Evolutionary conservation across 257 asterid species (phyloP).

Genomic region (Salvia miltiorrhiza): DNA sequence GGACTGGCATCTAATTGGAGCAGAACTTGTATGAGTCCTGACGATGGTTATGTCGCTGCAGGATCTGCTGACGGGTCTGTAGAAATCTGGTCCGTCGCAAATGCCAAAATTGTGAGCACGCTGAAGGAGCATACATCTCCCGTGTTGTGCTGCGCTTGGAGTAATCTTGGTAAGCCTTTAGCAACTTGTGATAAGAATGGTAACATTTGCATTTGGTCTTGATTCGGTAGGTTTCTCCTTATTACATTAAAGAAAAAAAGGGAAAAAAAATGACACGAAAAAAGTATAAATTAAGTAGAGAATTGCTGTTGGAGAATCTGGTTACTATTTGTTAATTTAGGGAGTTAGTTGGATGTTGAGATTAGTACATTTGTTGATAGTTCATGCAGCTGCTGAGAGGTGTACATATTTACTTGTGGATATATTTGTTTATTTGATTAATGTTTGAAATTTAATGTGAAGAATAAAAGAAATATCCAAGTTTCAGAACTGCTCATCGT

Average conservation of each 20-base stretch:
- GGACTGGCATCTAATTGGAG: constrained; percentile 93
- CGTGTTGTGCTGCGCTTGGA: constrained; percentile 82
- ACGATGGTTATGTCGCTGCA: constrained; percentile 79
- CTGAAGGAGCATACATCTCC: constrained; percentile 76
- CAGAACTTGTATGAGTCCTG: constrained; percentile 84
- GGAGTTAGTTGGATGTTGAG: constrained; percentile 16
- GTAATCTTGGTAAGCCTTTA: constrained; percentile 71
- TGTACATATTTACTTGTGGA: constrained; percentile 21
- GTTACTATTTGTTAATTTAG: constrained; percentile 23
- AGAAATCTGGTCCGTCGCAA: constrained; percentile 74
- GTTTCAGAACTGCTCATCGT: background rate
- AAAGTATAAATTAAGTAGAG: background rate
- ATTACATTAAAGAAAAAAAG: background rate
- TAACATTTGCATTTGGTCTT: constrained; percentile 62
- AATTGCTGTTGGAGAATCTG: background rate
- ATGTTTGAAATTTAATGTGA: background rate
- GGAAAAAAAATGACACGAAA: background rate
- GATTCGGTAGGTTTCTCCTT: background rate
- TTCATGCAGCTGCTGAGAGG: background rate
- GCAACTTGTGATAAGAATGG: constrained; percentile 87
- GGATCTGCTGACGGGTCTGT: constrained; percentile 89
- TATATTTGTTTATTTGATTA: constrained; percentile 3
- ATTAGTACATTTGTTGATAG: too few relatives aligned
- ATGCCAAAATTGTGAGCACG: constrained; percentile 61
- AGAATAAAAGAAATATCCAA: background rate